These are phyloP conservation scores for Sporothrix brasiliensis DNA, from an alignment of 2,329 filamentous ascomycete genomes.

Conservation along the genomic window DNA sequence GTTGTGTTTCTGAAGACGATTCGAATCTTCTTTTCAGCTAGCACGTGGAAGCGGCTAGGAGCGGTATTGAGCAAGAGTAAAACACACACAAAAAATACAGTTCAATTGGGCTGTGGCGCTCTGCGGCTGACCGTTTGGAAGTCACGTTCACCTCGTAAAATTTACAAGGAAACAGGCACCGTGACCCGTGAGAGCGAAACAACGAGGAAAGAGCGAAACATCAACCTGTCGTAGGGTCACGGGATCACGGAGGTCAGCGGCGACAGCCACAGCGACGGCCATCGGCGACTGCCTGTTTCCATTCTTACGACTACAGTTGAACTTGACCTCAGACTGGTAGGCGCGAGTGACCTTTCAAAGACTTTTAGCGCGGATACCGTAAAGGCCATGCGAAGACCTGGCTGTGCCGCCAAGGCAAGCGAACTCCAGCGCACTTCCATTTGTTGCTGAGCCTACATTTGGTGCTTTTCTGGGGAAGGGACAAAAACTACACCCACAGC, in stretches of 20 bases:
- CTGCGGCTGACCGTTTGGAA: background rate
- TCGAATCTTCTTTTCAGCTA: slow-evolving; percentile 13
- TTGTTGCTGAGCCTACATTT: slow-evolving; percentile 2
- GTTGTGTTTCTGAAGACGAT: slow-evolving; percentile 9
- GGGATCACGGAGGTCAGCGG: slow-evolving; percentile 16
- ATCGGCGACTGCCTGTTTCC: slow-evolving; percentile 10
- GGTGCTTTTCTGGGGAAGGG: slow-evolving; percentile 17
- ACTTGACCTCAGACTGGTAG: background rate
- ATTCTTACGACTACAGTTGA: background rate
- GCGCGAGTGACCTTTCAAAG: slow-evolving; percentile 15
- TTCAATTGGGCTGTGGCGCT: slow-evolving; percentile 5
- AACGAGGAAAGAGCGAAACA: background rate
- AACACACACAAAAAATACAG: background rate
- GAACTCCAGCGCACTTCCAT: slow-evolving; percentile 1
- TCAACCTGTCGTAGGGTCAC: background rate
- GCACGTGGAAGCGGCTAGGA: slow-evolving; percentile 9
- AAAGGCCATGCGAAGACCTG: background rate
- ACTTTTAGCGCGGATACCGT: background rate
- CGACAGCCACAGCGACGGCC: slow-evolving; percentile 9
- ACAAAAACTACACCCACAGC: background rate
- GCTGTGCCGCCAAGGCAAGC: background rate
- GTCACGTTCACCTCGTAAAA: slow-evolving; percentile 6
- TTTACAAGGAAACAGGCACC: background rate
- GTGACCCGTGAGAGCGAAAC: background rate
- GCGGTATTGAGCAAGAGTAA: background rate